Conservation (phyloP, 116 monocot genomes). For the Iris pallida region DNA sequence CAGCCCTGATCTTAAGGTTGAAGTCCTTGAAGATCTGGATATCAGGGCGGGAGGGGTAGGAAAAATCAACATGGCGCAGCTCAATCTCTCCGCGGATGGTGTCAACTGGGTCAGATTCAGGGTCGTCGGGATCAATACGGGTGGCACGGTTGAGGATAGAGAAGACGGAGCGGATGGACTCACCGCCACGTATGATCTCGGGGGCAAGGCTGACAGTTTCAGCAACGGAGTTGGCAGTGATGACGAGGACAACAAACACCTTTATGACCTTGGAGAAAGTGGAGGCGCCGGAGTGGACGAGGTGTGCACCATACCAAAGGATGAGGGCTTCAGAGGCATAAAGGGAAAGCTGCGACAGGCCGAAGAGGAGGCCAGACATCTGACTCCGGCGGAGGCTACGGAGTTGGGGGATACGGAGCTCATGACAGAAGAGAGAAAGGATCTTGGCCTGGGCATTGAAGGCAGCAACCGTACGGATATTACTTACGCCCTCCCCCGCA, state of each 20-base stretch:
- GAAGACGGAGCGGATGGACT: constrained; percentile 82
- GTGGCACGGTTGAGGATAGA: constrained; percentile 73
- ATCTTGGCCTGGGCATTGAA: constrained; percentile 87
- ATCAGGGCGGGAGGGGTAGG: constrained; percentile 86
- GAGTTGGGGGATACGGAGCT: constrained; percentile 63
- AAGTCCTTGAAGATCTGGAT: constrained; percentile 74
- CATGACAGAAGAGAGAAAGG: constrained; percentile 49
- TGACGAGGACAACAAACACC: constrained; percentile 81
- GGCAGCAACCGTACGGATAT: constrained; percentile 90
- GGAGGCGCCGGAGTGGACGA: constrained; percentile 53
- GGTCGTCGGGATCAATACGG: constrained; percentile 71
- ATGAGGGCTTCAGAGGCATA: constrained; percentile 89
- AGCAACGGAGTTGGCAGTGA: constrained; percentile 89
- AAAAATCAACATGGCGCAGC: constrained; percentile 75
- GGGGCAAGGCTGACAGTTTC: constrained; percentile 93
- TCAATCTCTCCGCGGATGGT: constrained; percentile 77
- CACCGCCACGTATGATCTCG: constrained; percentile 83
- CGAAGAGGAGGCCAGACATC: constrained; percentile 72
- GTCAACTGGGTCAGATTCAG: constrained; percentile 57
- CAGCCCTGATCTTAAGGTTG: constrained; percentile 58
- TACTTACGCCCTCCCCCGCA: constrained; percentile 98
- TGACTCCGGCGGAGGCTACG: constrained; percentile 75
- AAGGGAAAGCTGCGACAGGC: constrained; percentile 78
- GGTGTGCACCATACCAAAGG: constrained; percentile 94
- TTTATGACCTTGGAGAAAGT: constrained; percentile 80